Evolutionary conservation across 2,329 filamentous ascomycete genomes (phyloP).

Genomic region (Epichloe amarillans): DNA sequence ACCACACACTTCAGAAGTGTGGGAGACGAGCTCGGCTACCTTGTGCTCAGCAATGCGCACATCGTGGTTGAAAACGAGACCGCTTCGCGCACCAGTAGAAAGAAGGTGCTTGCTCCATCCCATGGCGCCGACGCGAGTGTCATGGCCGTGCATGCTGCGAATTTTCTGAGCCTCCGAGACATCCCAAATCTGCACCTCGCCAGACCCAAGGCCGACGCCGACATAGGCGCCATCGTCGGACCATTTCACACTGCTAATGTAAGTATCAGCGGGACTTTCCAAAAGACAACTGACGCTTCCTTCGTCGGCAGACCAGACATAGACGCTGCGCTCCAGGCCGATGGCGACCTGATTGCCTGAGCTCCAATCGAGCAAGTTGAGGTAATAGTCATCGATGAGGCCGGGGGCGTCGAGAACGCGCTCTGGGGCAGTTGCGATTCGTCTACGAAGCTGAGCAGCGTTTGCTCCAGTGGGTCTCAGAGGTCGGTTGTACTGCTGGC

Average conservation of each 20-base stretch:
- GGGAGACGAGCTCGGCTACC: slow-evolving; percentile 88
- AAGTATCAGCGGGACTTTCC: slow-evolving; percentile 80
- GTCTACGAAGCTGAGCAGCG: slow-evolving; percentile 77
- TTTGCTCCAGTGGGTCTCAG: slow-evolving; percentile 62
- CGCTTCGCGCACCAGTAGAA: slow-evolving; percentile 86
- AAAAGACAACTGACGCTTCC: slow-evolving; percentile 80
- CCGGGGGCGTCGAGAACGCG: slow-evolving; percentile 92
- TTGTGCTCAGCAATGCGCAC: slow-evolving; percentile 97
- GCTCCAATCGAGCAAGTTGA: slow-evolving; percentile 97
- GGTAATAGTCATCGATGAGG: slow-evolving; percentile 95
- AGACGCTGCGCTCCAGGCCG: slow-evolving; percentile 90
- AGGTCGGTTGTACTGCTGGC: slow-evolving; percentile 95
- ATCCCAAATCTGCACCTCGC: slow-evolving; percentile 98
- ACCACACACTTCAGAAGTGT: slow-evolving; percentile 95
- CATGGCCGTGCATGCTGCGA: slow-evolving; percentile 96
- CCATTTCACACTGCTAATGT: slow-evolving; percentile 98
- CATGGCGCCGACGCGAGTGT: slow-evolving; percentile 94
- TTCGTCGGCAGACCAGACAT: slow-evolving; percentile 95
- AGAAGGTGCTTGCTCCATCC: slow-evolving; percentile 98
- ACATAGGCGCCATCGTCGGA: slow-evolving; percentile 95
- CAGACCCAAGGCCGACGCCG: slow-evolving; percentile 83
- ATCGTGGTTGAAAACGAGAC: slow-evolving; percentile 96
- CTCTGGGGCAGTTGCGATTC: slow-evolving; percentile 88
- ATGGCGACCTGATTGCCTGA: slow-evolving; percentile 96
- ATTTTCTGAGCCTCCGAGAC: slow-evolving; percentile 91